Conservation (phyloP, 495 filamentous ascomycete species). For the Penicillium coffeae region DNA sequence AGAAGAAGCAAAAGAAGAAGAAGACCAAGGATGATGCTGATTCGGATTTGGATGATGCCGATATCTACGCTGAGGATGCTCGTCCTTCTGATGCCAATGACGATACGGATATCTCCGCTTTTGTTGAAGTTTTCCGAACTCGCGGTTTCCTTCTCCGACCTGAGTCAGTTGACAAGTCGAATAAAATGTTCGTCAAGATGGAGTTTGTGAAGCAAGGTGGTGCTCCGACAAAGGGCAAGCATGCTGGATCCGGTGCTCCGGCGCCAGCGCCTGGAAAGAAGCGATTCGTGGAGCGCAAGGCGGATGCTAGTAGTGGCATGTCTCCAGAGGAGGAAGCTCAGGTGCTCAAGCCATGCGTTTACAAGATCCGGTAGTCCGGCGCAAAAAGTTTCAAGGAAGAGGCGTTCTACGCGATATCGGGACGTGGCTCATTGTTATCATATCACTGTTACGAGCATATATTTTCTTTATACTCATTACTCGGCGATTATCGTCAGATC, state of each 20-base stretch:
- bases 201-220: conserved; percentile 75
- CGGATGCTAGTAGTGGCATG: conserved; percentile 50
- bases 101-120: conserved; percentile 83
- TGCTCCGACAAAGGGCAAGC: conserved; percentile 65
- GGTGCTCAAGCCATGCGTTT: conserved; percentile 93
- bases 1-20: conserved; percentile 44
- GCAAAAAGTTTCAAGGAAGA: no score
- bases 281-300: conserved; percentile 54
- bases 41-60: conserved; percentile 40
- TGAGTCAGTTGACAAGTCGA: conserved; percentile 69
- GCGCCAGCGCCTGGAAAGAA: conserved; percentile 45
- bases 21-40: conserved; percentile 31
- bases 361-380: conserved; percentile 71
- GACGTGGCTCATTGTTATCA: neutral
- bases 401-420: no score
- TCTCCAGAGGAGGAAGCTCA: conserved; percentile 55
- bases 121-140: conserved; percentile 73
- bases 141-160: conserved; percentile 72
- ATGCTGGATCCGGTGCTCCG: conserved; percentile 41
- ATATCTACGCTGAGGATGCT: conserved; percentile 48
- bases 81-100: conserved; percentile 34
- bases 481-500: neutral
- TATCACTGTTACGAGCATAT: neutral
- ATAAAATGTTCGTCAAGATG: conserved; percentile 99
- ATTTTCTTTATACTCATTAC: neutral